Percentiles rank a stretch among this genome's conserved stretches.
Evolutionary conservation across 2,329 filamentous ascomycete genomes (phyloP).

Genomic region (Cytospora leucostoma): DNA sequence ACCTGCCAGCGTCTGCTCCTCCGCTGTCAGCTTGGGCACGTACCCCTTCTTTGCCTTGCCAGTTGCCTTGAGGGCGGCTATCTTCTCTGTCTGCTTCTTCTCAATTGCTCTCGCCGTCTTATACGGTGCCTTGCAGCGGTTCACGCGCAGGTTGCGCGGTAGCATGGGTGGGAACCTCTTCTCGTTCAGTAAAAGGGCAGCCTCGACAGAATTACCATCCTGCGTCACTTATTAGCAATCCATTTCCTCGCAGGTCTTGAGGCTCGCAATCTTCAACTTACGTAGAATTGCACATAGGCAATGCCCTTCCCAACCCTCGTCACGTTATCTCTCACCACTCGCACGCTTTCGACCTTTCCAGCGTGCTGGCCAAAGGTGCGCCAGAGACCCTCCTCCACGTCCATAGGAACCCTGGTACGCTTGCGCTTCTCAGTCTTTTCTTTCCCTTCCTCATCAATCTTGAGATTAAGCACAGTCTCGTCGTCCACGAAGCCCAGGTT

Average conservation of each 20-base stretch:
- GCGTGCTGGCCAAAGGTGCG: constrained; percentile 70
- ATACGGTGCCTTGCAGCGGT: constrained; percentile 75
- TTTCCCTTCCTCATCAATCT: constrained; percentile 65
- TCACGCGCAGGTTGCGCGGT: constrained; percentile 83
- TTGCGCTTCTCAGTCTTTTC: constrained; percentile 64
- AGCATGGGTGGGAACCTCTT: constrained; percentile 95
- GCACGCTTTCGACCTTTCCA: constrained; percentile 88
- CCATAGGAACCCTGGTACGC: constrained; percentile 72
- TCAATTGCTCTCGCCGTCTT: constrained; percentile 58
- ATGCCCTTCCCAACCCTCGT: constrained; percentile 96
- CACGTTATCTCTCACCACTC: constrained; percentile 83
- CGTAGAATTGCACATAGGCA: constrained; percentile 94
- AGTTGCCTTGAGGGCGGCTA: constrained; percentile 20
- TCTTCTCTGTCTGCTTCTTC: constrained; percentile 44
- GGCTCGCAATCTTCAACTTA: constrained; percentile 39
- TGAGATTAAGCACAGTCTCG: constrained; percentile 69
- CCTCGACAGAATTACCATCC: constrained; percentile 85
- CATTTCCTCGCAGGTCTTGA: not conserved
- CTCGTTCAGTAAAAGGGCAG: constrained; percentile 82
- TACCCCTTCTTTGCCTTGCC: constrained; percentile 52
- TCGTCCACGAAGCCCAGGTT: constrained; percentile 97
- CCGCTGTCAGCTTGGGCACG: constrained; percentile 68
- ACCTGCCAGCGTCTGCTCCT: constrained; percentile 71
- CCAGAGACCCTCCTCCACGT: constrained; percentile 93
- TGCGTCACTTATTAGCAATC: constrained; percentile 35